Conservation (phyloP, 352 stramenopile genomes). For the Pythium brassicae region DNA sequence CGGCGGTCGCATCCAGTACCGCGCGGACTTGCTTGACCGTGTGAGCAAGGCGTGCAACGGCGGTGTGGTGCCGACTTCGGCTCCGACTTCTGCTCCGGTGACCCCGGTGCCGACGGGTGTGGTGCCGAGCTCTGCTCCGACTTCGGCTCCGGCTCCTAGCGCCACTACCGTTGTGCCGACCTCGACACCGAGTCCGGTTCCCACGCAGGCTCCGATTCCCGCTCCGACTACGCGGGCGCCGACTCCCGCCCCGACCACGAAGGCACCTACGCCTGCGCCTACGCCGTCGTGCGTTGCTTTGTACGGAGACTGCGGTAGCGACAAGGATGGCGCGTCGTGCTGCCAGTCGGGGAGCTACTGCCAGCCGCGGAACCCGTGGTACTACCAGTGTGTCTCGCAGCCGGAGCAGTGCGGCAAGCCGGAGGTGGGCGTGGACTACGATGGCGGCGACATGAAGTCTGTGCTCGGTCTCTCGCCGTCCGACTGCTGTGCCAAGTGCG, state of each 20-base stretch:
- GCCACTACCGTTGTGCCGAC: no score
- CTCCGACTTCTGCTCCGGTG: background rate
- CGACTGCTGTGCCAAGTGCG: slow-evolving; percentile 40
- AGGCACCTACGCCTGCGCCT: no score
- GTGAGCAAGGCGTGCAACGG: slow-evolving; percentile 10
- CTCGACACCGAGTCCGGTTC: background rate
- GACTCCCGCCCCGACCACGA: no score
- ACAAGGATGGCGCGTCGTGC: slow-evolving; percentile 9
- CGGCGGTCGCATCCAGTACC: slow-evolving; percentile 9
- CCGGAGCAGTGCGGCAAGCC: slow-evolving; percentile 1
- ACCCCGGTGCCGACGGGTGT: background rate
- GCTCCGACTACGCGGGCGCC: background rate
- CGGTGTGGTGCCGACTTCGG: background rate
- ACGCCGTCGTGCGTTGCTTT: background rate
- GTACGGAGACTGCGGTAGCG: slow-evolving; percentile 8
- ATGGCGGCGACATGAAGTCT: slow-evolving; percentile 14
- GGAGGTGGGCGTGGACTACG: slow-evolving; percentile 17
- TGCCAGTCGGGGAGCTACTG: slow-evolving; percentile 13
- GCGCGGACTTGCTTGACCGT: slow-evolving; percentile 9
- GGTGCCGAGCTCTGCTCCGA: no score
- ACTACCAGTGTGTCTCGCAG: slow-evolving; percentile 7
- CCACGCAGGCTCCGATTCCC: slow-evolving; percentile 1
- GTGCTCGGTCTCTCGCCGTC: slow-evolving; percentile 6
- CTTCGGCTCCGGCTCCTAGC: background rate
- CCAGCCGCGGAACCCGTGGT: slow-evolving; percentile 24